phyloP scores from a whole-genome alignment of 2,329 filamentous ascomycete species.

The Pseudocercospora musae region DNA sequence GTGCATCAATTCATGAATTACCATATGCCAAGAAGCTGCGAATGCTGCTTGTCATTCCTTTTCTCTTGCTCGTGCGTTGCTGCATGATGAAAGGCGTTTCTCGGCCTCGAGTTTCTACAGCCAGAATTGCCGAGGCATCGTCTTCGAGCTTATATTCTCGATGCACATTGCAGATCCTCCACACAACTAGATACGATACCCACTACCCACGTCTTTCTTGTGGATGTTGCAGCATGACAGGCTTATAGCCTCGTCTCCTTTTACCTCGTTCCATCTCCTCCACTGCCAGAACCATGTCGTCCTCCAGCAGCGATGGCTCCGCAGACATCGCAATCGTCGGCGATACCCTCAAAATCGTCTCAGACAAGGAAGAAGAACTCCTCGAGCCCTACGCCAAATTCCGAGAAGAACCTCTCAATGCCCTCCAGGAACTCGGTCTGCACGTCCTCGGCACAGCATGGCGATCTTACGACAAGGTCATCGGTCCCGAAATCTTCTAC shows the following conservation, averaged over 20 bases:
- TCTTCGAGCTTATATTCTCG: not conserved
- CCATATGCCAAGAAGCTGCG: not conserved
- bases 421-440: conserved; percentile 87
- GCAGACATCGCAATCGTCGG: conserved; percentile 48
- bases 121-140: not conserved
- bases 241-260: not conserved
- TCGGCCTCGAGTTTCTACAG: not conserved
- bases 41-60: not conserved
- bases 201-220: not conserved
- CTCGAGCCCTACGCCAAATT: conserved; percentile 86
- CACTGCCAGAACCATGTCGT: conserved; percentile 7
- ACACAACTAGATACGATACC: not conserved
- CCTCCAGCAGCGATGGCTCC: conserved; percentile 2
- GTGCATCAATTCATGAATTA: not conserved
- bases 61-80: no score
- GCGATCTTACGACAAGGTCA: conserved; percentile 86
- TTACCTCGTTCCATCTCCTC: not conserved
- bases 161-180: not conserved
- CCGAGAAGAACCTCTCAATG: conserved; percentile 68
- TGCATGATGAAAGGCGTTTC: no score
- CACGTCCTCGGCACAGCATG: conserved; percentile 92
- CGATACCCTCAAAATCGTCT: conserved; percentile 45
- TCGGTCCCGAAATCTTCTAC: conserved; percentile 93
- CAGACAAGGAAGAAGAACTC: conserved; percentile 60
- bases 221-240: not conserved